Evolutionary conservation across 2,329 filamentous ascomycete genomes (phyloP).

Genomic region (Ceratocystis eucalypticola): DNA sequence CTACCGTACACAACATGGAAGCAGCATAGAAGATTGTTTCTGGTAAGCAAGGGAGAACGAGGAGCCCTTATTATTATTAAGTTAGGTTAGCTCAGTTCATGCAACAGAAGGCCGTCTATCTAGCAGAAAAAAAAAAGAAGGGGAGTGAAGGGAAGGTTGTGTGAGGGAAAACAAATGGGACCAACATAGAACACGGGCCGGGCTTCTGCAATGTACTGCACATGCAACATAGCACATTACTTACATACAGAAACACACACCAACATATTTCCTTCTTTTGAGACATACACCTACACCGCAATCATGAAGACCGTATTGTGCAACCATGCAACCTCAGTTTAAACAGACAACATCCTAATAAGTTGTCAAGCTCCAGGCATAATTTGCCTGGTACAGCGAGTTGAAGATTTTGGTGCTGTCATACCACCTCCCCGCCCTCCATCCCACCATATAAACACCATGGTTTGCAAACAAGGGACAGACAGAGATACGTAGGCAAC

Average conservation of each 20-base stretch:
- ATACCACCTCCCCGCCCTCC: neutral
- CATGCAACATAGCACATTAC: neutral
- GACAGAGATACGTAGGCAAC: neutral
- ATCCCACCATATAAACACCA: neutral
- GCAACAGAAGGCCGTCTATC: neutral
- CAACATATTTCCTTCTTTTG: neutral
- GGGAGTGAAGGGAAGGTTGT: neutral
- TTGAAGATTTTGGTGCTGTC: neutral
- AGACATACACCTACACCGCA: neutral
- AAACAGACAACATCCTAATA: neutral
- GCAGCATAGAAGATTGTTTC: neutral
- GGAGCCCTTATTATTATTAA: too few species aligned
- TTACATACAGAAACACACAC: neutral
- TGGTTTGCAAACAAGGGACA: neutral
- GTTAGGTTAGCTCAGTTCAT: neutral
- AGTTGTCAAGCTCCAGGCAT: neutral
- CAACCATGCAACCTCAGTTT: neutral
- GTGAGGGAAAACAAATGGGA: neutral
- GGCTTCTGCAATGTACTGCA: neutral
- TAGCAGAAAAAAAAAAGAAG: neutral
- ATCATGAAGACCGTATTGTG: neutral
- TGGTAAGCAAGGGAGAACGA: neutral
- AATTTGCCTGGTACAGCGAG: neutral
- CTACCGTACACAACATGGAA: neutral
- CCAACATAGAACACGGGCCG: neutral